Evolutionary conservation across 192 early-diverging fungal genomes (phyloP), one percentile per base, ranked within the genome.

Genomic region (Coemansia sp.): DNA sequence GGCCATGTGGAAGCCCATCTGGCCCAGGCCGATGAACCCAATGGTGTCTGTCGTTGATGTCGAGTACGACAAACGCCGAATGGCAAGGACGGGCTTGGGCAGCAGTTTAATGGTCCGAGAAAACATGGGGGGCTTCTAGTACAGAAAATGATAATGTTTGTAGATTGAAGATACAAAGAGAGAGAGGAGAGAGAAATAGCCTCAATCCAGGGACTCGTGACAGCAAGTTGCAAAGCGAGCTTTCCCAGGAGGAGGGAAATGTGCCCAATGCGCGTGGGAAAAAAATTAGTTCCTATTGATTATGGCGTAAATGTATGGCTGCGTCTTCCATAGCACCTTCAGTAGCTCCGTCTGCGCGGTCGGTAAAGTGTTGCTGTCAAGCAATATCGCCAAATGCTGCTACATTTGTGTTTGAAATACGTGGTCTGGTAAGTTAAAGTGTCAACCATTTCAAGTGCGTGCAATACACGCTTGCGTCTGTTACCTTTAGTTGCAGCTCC

Each of bases 1-100:
- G 56, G 96, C 94, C 96, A 98, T 98, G 54, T 88, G 87, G 60
- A 83, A 91, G 22, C 96, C 92, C 90, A 93, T 91, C 68, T 91
- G 88, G 8, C 96, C 96, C 16, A 98, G 83, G 2, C 96, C 96
- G 51, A 98, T 73, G 54, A 80, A 80, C 6, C 77, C 77, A 29
- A 78, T 65, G 12, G 62, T 49, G 0, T 18, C 38, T 5, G 28
- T 6, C 18, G 43, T 7, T 14, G 47, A 50, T 12, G 64, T 65
- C 4, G 53, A 61, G 46, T 29, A 56, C 16, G 23, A 28, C 43
- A 19, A n/a, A 31, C 30, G 42, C 24, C 23, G 2, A 9, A 2
- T 29, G 12, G 19, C 23, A 50, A 50, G 24, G 2, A 5, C 18
- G 7, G 42, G 14, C 27, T 50, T 50, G 24, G 48, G 5, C 14